phyloP scores from a whole-genome alignment of 495 filamentous ascomycete genomes.

The Chaetomidium leptoderma region DNA sequence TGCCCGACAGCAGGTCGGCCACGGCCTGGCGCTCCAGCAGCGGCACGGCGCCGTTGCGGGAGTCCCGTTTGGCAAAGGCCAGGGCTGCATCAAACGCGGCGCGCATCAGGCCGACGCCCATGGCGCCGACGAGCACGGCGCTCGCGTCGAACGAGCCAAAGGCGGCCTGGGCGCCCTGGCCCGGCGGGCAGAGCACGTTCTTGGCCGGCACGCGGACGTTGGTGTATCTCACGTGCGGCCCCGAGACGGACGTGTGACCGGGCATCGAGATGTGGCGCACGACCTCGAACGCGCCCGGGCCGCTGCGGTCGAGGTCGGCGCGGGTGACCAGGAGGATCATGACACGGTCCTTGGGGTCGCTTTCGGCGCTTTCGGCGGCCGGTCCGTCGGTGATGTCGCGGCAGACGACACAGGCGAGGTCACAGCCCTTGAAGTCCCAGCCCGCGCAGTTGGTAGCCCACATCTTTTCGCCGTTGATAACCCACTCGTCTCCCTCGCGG shows the following conservation, averaged over 20 bases:
- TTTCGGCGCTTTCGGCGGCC: slow-evolving; percentile 14
- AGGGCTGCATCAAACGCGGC: slow-evolving; percentile 51
- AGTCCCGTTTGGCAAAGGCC: slow-evolving; percentile 44
- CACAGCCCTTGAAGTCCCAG: slow-evolving; percentile 51
- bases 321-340: slow-evolving; percentile 49
- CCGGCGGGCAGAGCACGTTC: slow-evolving; percentile 45
- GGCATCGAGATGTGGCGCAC: slow-evolving; percentile 38
- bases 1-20: slow-evolving; percentile 47
- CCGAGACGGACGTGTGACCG: slow-evolving; percentile 46
- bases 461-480: slow-evolving; percentile 55
- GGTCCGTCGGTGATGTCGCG: slow-evolving; percentile 36
- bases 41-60: slow-evolving; percentile 39
- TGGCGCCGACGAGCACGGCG: slow-evolving; percentile 50
- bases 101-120: slow-evolving; percentile 51
- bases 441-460: slow-evolving; percentile 54
- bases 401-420: slow-evolving; percentile 52
- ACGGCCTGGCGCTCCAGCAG: slow-evolving; percentile 48
- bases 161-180: slow-evolving; percentile 38
- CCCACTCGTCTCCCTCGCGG: slow-evolving; percentile 50
- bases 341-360: slow-evolving; percentile 37
- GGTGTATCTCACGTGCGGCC: slow-evolving; percentile 46
- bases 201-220: slow-evolving; percentile 44
- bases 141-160: slow-evolving; percentile 40
- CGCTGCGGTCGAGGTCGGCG: slow-evolving; percentile 42
- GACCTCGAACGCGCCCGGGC: slow-evolving; percentile 37